A percentile compares a stretch with the other conserved stretches of the same genome.
Evolutionary conservation across 2,329 filamentous ascomycete species (phyloP).

Genomic region (Teratosphaeriaceae sp.): DNA sequence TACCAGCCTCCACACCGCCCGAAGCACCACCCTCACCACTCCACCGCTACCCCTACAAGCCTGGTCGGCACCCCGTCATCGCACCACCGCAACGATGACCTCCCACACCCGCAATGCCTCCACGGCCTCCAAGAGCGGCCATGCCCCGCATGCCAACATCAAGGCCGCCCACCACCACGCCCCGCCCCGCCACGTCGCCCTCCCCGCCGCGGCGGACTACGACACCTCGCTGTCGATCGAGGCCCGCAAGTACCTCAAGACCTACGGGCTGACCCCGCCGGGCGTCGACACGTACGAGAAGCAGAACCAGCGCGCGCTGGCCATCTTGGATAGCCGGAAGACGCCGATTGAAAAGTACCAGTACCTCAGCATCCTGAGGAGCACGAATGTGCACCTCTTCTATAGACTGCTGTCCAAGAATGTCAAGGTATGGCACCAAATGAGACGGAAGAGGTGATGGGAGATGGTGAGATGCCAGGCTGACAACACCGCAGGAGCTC

Average conservation of each 20-base stretch:
- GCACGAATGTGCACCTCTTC: slow-evolving; percentile 72
- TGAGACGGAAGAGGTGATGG: slow-evolving; percentile 1
- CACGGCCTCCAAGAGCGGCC: slow-evolving; percentile 13
- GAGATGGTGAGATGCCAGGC: slow-evolving; percentile 8
- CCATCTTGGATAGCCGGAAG: slow-evolving; percentile 63
- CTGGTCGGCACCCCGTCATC: slow-evolving; percentile 5
- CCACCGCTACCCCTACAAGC: slow-evolving; percentile 2
- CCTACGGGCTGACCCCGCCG: slow-evolving; percentile 48
- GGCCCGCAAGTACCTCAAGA: slow-evolving; percentile 44
- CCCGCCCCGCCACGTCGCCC: slow-evolving; percentile 24
- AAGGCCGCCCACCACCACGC: slow-evolving; percentile 25
- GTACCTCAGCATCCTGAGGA: slow-evolving; percentile 70
- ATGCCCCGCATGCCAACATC: slow-evolving; percentile 28
- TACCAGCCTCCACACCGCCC: neutral
- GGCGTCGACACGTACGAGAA: slow-evolving; percentile 44
- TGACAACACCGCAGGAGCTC: slow-evolving; percentile 52
- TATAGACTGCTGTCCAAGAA: slow-evolving; percentile 76
- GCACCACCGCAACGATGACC: neutral
- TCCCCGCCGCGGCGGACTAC: slow-evolving; percentile 32
- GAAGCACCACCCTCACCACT: neutral
- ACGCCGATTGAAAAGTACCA: slow-evolving; percentile 76
- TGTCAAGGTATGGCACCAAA: slow-evolving; percentile 44
- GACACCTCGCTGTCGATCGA: slow-evolving; percentile 44
- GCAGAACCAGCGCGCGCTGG: slow-evolving; percentile 54
- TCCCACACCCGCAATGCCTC: slow-evolving; percentile 5